Percentiles rank a stretch among this genome's conserved stretches.
Conservation (phyloP, 257 asterid genomes). For the Verbena officinalis region DNA sequence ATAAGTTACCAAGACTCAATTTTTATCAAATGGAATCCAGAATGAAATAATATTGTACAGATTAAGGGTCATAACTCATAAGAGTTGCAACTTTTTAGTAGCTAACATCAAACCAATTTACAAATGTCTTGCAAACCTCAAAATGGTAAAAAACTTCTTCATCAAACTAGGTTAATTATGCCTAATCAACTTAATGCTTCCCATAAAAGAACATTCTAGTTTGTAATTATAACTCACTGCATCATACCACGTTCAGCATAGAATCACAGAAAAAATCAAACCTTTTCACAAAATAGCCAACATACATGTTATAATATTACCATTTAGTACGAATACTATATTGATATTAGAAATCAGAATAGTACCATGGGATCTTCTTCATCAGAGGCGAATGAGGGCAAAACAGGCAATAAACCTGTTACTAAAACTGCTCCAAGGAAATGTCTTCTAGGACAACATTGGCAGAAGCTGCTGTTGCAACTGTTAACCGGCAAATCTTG, state of each 20-base stretch:
- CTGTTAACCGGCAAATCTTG: slow-evolving; percentile 23
- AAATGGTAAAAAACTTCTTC: no score
- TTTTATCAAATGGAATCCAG: no score
- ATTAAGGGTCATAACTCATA: not conserved
- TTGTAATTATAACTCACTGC: no score
- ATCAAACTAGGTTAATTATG: no score
- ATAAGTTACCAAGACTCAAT: slow-evolving; percentile 4
- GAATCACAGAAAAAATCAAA: slow-evolving; percentile 3
- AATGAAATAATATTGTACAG: no score
- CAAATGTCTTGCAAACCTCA: no score
- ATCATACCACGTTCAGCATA: not conserved
- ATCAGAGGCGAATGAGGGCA: slow-evolving; percentile 50
- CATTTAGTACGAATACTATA: not conserved
- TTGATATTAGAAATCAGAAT: slow-evolving; percentile 13
- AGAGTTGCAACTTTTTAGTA: no score
- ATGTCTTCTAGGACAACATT: slow-evolving; percentile 57
- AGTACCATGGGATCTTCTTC: slow-evolving; percentile 53
- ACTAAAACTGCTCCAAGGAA: slow-evolving; percentile 51
- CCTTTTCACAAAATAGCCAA: not conserved
- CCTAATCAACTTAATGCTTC: no score
- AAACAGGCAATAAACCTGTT: slow-evolving; percentile 43
- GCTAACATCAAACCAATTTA: no score
- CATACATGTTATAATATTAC: not conserved
- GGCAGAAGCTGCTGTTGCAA: slow-evolving; percentile 42
- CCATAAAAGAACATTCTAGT: not conserved